These are phyloP conservation scores for Botrytis squamosa DNA, from an alignment of 2,329 filamentous ascomycete genomes.

Conservation along the genomic window DNA sequence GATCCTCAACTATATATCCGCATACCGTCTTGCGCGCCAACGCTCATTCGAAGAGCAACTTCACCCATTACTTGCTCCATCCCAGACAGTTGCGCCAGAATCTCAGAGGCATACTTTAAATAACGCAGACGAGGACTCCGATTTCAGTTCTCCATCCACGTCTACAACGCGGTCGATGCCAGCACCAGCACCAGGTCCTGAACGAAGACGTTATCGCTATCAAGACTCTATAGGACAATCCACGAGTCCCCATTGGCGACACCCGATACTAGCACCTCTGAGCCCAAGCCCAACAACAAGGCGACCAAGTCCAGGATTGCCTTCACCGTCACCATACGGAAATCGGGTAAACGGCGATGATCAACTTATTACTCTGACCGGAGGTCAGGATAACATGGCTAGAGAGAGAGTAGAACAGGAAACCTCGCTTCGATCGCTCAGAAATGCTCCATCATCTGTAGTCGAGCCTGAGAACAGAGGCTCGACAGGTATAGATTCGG, in stretches of 20 bases:
- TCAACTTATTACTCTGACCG: not conserved
- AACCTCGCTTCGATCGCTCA: not conserved
- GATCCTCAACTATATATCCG: not conserved
- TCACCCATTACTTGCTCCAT: not conserved
- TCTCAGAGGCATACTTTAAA: rapidly evolving
- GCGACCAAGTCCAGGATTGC: not conserved
- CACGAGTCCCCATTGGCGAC: not conserved
- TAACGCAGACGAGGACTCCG: not conserved
- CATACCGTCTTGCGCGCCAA: not conserved
- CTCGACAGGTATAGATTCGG: not conserved
- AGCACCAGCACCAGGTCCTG: too few species aligned
- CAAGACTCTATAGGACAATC: not conserved
- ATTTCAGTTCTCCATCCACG: not conserved
- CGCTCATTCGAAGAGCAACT: not conserved
- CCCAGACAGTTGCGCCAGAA: not conserved
- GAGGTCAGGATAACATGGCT: not conserved
- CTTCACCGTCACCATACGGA: not conserved
- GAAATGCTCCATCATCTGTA: rapidly evolving
- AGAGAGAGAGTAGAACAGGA: not conserved
- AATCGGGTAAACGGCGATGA: not conserved
- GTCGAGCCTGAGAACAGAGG: not conserved
- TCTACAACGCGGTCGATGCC: not conserved
- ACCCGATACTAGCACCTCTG: too few species aligned
- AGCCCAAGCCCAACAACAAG: too few species aligned
- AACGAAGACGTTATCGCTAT: not conserved